Evolutionary conservation across 2,329 filamentous ascomycete genomes (phyloP), one percentile per base, ranked within the genome.

Genomic region (Intubia oerlemansii): DNA sequence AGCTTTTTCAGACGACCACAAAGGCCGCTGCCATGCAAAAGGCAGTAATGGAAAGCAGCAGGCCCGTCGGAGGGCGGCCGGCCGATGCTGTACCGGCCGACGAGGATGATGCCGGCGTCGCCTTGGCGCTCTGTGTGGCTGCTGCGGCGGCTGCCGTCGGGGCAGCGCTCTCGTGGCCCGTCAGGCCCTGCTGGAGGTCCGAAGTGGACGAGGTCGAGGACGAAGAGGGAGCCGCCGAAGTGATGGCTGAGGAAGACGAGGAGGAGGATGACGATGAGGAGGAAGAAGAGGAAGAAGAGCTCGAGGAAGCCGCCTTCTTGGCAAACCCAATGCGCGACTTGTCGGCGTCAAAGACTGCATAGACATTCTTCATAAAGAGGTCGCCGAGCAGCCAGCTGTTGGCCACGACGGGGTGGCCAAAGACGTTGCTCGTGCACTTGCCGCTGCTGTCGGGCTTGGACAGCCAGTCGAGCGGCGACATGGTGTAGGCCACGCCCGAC

Each of bases 361-460:
- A 91, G 11, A 91, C 81, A 40, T 90, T 91, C 54, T 90, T 91
- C 35, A 92, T 51, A 41, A 91, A 91, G 1, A 75, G 66, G 38
- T 82, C 81, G 2, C 82, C 82, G 1, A 91, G 50, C n/a, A 92
- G 57, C 80, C 81, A 91, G 17, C 69, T 41, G 40, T 54, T 57
- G 1, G 57, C 51, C 26, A 80, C 70, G 10, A 78, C 66, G 43
- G 74, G 63, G 16, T 68, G 59, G 2, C 75, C 77, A 30, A 81
- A 72, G 20, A 91, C 65, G 40, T 78, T 82, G 45, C 77, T 84
- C 12, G 66, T 60, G 43, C 69, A 75, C 17, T 47, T 46, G 17
- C 56, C 58, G 26, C 23, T 26, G n/a, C 50, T 42, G 22, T 18
- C 25, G 28, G 40, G 41, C 30, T 54, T 42, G 15, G 54, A 56